Base-by-base conservation (phyloP, 345 rosid genomes). In the Sapria himalayana region DNA sequence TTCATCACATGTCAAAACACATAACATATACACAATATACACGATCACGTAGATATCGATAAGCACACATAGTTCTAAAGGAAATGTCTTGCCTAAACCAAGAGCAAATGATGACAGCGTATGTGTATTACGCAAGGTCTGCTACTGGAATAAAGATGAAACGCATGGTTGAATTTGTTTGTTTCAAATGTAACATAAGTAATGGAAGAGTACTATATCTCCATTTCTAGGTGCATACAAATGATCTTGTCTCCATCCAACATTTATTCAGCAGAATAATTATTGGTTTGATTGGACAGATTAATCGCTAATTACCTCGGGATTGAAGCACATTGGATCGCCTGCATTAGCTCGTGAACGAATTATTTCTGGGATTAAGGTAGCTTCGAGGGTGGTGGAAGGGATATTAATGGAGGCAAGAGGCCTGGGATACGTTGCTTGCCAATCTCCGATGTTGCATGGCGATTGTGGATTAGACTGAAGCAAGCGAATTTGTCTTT, bases 401-500 rank as follows among this genome's bases (percentile, higher is more conserved):
- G n/a, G 2, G 33, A 15, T 22, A 29, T 61, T 41, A 39, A 52
- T 9, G n/a, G 64, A 50, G 13, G 1, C 42, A 12, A 47, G 58
- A 25, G 51, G 41, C 22, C 44, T 37, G 34, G 14, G 22, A 29
- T 33, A 44, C 14, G 47, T n/a, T 25, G 49, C 33, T 43, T 48
- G 59, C 61, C 62, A 52, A 1, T 46, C 46, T 10, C 19, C 46
- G 25, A 3, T 25, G 33, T 19, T 34, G n/a, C 41, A 33, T 14
- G 18, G 54, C 31, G 43, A 51, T n/a, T 47, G 68, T 19, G 56
- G 64, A 43, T 39, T 48, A 1, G 75, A 57, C 10, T 79, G 93
- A 15, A 91, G 72, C 15, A 66, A 10, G 11, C 86, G 78, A 52
- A 91, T 78, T 55, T 84, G 92, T 38, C 79, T 62, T 51, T 77